Percentiles rank a stretch among this genome's conserved stretches.
Conservation (phyloP, 257 asterid species). For the Craterostigma plantagineum region DNA sequence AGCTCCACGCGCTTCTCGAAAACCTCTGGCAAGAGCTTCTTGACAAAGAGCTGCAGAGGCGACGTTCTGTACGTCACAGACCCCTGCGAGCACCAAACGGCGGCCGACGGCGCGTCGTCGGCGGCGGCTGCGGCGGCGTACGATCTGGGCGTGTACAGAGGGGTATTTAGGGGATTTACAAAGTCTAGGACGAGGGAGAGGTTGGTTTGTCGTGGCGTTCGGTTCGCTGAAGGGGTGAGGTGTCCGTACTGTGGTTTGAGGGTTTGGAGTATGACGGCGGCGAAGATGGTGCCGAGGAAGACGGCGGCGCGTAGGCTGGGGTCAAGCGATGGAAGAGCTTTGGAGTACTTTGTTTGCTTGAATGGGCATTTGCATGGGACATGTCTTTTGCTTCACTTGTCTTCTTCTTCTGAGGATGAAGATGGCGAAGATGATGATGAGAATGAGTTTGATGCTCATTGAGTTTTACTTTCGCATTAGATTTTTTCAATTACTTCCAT, state of each 20-base stretch:
- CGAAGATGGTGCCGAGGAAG: slow-evolving; percentile 43
- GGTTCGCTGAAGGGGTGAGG: slow-evolving; percentile 28
- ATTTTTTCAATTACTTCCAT: too few relatives aligned
- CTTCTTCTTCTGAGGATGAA: slow-evolving; percentile 13
- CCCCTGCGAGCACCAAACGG: slow-evolving; percentile 55
- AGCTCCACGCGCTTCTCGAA: slow-evolving; percentile 58
- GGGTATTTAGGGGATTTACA: slow-evolving; percentile 50
- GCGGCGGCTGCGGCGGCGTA: slow-evolving; percentile 9
- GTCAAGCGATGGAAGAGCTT: slow-evolving; percentile 26
- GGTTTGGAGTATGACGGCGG: slow-evolving; percentile 84
- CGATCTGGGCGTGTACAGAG: slow-evolving; percentile 54
- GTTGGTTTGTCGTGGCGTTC: slow-evolving; percentile 30
- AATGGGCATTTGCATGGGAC: slow-evolving; percentile 71
- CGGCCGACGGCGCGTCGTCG: slow-evolving; percentile 8
- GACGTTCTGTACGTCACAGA: slow-evolving; percentile 66
- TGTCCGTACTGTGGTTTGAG: slow-evolving; percentile 75
- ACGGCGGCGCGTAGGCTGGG: slow-evolving; percentile 61
- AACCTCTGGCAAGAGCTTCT: slow-evolving; percentile 69
- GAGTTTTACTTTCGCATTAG: too few relatives aligned
- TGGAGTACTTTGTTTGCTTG: slow-evolving; percentile 74
- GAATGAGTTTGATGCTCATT: too few relatives aligned
- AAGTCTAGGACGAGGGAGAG: slow-evolving; percentile 55
- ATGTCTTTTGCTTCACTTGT: slow-evolving; percentile 59
- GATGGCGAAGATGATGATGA: neutral
- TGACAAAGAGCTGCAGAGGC: slow-evolving; percentile 33